Evolutionary conservation across 805 yeast species (phyloP), one percentile per base, ranked within the genome.

Genomic region (Metschnikowia vanudenii): DNA sequence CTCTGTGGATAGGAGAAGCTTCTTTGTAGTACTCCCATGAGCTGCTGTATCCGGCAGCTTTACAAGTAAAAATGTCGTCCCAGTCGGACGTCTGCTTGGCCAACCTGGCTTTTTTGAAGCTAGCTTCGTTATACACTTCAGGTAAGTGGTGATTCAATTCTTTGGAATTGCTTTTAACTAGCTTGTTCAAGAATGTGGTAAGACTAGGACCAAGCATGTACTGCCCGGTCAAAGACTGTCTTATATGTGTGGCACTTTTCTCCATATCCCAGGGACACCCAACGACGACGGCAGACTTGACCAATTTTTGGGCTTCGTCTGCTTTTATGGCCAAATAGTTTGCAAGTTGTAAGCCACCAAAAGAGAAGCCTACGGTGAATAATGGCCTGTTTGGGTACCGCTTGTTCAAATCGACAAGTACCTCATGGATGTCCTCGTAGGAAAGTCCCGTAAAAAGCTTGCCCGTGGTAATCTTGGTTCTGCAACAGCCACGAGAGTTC

Each of bases 181-280:
- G 47, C 45, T 62, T 67, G 43, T 55, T 57, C 55, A 71, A 58
- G 37, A 65, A 71, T 37, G 53, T 50, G 2, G 68, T 48, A 34
- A 71, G 58, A 1, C 67, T 59, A 2, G 74, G 74, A 45, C 50
- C 62, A 46, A 71, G 61, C 44, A 71, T 50, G 51, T 63, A 68
- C 8, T 37, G 38, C 1, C 75, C 76, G 22, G 70, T 52, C 61
- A 63, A 65, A 22, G 70, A 62, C 19, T 29, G 38, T 34, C 71
- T 68, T 37, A 88, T 57, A 24, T 64, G 67, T 43, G 64, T 55
- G 11, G 79, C 68, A 20, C 85, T 74, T 37, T 73, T 73, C 14
- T 64, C 61, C 62, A 88, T 64, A 57, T 88, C 92, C 92, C 94
- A 88, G 1, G 95, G 92, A 33, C 85, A 82, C 7, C 87, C 74